Evolutionary conservation across 106 monocot species (phyloP).

Genomic region (Vanilla planifolia): DNA sequence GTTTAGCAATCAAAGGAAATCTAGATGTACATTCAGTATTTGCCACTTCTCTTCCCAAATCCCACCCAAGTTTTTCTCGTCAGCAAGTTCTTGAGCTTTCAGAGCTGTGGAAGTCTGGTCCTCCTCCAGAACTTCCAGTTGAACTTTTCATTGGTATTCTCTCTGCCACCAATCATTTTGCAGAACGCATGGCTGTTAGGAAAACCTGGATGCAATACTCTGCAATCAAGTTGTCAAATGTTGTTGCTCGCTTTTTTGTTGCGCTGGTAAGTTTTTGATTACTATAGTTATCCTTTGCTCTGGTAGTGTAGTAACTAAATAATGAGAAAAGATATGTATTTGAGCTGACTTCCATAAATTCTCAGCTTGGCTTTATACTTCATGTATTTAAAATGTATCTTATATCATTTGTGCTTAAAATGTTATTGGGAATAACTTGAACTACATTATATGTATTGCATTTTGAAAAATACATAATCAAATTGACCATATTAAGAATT

Average conservation of each 20-base stretch:
- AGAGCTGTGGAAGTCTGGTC: constrained; percentile 64
- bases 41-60: constrained; percentile 74
- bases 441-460: too few species aligned
- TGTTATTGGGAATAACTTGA: too few species aligned
- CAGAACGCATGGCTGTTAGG: constrained; percentile 89
- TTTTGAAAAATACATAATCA: too few species aligned
- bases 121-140: constrained; percentile 38
- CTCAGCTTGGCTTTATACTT: background rate
- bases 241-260: constrained; percentile 90
- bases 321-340: background rate
- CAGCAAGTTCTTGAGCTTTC: constrained; percentile 83
- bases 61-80: constrained; percentile 93
- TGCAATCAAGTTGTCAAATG: constrained; percentile 54
- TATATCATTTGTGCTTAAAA: too few species aligned
- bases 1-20: constrained; percentile 82
- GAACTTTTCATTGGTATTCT: constrained; percentile 83
- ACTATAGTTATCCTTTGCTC: background rate
- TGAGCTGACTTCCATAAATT: background rate
- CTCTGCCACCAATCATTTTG: constrained; percentile 92
- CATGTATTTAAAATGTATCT: too few species aligned
- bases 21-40: constrained; percentile 79
- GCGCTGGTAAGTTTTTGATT: constrained; percentile 71
- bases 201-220: constrained; percentile 94
- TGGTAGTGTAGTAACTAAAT: background rate
- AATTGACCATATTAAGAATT: too few species aligned